Evolutionary conservation across 768 basidiomycete species (phyloP), one percentile per base, ranked within the genome.

Genomic region (Termitomyces sp.): DNA sequence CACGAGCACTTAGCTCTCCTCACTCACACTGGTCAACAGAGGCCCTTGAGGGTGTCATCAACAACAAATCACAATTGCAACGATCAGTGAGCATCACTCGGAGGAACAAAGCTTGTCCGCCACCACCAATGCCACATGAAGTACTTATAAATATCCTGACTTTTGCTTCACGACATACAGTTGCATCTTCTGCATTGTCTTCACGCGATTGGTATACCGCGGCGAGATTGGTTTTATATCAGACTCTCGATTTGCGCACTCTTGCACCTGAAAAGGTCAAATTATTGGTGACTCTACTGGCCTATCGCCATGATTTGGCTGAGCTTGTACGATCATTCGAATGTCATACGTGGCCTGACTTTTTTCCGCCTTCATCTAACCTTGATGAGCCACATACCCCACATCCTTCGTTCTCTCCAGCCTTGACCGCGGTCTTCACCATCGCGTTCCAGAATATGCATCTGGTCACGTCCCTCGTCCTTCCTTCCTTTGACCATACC

Each of bases 371-470:
- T 46, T 52, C 51, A 26, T 37, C 55, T 20, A 39, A 55, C 15
- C 29, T 16, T 10, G 49, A 51, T 7, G 29, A 34, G 6, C 31
- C 56, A 28, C 44, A 60, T 24, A 44, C 51, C 18, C 13, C 51
- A 20, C 20, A 15, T 33, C 44, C 59, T 16, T 60, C 60, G 28
- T 64, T 65, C 45, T 66, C 65, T 3, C 62, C 64, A 2, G 55
- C 60, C n/a, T 66, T 76, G 20, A 75, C 72, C 18, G 75, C 77
- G 5, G 73, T 75, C 0, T 77, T 80, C 56, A 74, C 75, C 2
- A 65, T 76, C 46, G 77, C 75, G 1, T 68, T 81, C 41, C 72
- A 77, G 48, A 75, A 77, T 18, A 80, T 81, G 80, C 70, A 72
- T n/a, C 70, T 70, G 36, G 67, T 81, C 15, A 72, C 68, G 7